Percentiles rank a stretch among this genome's conserved stretches.
Evolutionary conservation across 192 early-diverging fungal species (phyloP).

Genomic region (Podila epicladia): DNA sequence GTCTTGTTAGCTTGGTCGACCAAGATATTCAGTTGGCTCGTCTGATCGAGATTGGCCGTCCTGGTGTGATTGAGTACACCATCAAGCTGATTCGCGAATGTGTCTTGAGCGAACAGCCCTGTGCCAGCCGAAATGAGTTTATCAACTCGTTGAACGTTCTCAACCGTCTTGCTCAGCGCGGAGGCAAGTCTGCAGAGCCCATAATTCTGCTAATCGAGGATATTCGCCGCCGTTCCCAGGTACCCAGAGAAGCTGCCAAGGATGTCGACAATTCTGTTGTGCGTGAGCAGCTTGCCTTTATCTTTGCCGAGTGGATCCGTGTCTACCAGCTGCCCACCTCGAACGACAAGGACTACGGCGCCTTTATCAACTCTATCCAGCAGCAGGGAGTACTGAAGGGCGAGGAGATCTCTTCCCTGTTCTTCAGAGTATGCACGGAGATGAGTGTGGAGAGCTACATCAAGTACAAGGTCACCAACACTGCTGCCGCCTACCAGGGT

Average conservation of each 20-base stretch:
- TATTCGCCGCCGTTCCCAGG: conserved; percentile 54
- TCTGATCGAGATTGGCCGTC: conserved; percentile 80
- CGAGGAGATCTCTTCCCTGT: conserved; percentile 82
- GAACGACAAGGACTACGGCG: conserved; percentile 72
- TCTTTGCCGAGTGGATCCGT: conserved; percentile 89
- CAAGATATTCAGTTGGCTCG: conserved; percentile 91
- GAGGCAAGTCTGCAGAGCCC: conserved; percentile 64
- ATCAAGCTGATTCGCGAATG: conserved; percentile 77
- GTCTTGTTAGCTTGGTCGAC: conserved; percentile 79
- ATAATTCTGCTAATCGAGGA: conserved; percentile 63
- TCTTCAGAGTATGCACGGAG: conserved; percentile 92
- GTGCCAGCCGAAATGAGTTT: conserved; percentile 66
- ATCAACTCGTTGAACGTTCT: conserved; percentile 80
- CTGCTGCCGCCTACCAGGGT: conserved; percentile 74
- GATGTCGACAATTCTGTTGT: conserved; percentile 65
- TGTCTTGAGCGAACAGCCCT: conserved; percentile 66
- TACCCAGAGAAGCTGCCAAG: conserved; percentile 46
- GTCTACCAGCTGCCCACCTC: conserved; percentile 76
- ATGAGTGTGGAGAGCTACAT: conserved; percentile 81
- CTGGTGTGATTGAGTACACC: conserved; percentile 80
- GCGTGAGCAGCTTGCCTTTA: conserved; percentile 66
- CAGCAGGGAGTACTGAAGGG: conserved; percentile 80
- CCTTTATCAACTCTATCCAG: conserved; percentile 77
- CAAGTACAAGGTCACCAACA: conserved; percentile 63
- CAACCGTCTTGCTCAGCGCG: conserved; percentile 65